phyloP scores from a whole-genome alignment of 2,329 filamentous ascomycete species.

The Cordyceps pruinosa region DNA sequence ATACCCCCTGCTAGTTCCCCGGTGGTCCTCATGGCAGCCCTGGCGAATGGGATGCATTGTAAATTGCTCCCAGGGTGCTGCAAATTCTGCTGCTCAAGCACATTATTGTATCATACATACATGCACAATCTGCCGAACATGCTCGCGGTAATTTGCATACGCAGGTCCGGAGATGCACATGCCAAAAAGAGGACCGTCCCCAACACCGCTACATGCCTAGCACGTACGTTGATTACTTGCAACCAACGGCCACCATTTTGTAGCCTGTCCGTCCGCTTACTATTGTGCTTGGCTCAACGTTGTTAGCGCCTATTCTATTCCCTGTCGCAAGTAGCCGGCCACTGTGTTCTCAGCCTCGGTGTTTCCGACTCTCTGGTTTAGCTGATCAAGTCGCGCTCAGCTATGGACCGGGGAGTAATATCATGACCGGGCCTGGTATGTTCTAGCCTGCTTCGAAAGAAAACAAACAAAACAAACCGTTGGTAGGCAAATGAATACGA shows the following conservation, averaged over 20 bases:
- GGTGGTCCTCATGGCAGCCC: conserved; percentile 6
- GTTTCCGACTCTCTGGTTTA: conserved; percentile 2
- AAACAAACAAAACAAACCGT: conserved; percentile 5
- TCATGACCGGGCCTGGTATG: background rate
- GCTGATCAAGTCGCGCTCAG: background rate
- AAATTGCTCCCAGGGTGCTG: background rate
- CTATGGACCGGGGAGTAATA: background rate
- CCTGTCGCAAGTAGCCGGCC: background rate
- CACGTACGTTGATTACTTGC: background rate
- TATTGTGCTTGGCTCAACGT: background rate
- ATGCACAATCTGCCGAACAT: background rate
- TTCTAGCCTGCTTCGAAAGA: conserved; percentile 4
- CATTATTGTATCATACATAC: background rate
- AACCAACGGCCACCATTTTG: background rate
- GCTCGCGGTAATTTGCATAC: background rate
- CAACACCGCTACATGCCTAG: background rate
- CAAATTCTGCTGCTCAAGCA: background rate
- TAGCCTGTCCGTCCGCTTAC: too few relatives aligned
- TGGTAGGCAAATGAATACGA: background rate
- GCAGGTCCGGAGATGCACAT: background rate
- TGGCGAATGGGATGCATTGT: background rate
- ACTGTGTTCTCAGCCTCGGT: conserved; percentile 2
- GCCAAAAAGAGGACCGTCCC: too few relatives aligned
- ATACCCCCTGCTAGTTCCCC: background rate
- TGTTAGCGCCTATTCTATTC: background rate